Evolutionary conservation across 805 yeast species (phyloP).

Genomic region (Barnettozyma pratensis): DNA sequence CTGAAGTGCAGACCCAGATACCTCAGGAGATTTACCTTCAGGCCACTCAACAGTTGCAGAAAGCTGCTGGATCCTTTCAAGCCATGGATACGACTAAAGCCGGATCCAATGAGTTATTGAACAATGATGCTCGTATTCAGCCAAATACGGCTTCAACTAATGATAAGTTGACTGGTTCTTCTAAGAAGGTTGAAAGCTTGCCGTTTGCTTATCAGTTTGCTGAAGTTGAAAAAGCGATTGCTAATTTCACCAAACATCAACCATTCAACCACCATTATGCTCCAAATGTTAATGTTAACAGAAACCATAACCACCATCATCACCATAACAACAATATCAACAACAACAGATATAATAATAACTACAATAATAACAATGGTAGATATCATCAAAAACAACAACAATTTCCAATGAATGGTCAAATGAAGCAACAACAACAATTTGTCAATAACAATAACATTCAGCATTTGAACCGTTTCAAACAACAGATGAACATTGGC

Average conservation of each 20-base stretch:
- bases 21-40: too few relatives aligned
- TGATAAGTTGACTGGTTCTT: not conserved
- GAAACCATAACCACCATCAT: constrained; percentile 10
- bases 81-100: too few relatives aligned
- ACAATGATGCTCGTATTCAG: too few relatives aligned
- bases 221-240: constrained; percentile 26
- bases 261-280: constrained; percentile 28
- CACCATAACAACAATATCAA: constrained; percentile 8
- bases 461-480: constrained; percentile 18
- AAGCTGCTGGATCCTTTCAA: too few relatives aligned
- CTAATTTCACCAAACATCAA: constrained; percentile 27
- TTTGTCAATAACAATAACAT: constrained; percentile 13
- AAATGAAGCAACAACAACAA: constrained; percentile 23
- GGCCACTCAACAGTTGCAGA: too few relatives aligned
- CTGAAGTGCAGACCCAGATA: too few relatives aligned
- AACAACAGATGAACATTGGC: constrained; percentile 11
- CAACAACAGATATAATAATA: constrained; percentile 5
- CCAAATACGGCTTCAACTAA: not conserved
- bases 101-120: too few relatives aligned
- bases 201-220: constrained; percentile 23
- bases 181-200: constrained; percentile 11
- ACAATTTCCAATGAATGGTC: constrained; percentile 19
- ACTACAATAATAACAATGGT: constrained; percentile 3
- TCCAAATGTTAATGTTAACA: constrained; percentile 23
- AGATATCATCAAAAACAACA: constrained; percentile 6